Conservation (phyloP, 1,284 basidiomycete genomes). For the Trichosporon sp. region DNA sequence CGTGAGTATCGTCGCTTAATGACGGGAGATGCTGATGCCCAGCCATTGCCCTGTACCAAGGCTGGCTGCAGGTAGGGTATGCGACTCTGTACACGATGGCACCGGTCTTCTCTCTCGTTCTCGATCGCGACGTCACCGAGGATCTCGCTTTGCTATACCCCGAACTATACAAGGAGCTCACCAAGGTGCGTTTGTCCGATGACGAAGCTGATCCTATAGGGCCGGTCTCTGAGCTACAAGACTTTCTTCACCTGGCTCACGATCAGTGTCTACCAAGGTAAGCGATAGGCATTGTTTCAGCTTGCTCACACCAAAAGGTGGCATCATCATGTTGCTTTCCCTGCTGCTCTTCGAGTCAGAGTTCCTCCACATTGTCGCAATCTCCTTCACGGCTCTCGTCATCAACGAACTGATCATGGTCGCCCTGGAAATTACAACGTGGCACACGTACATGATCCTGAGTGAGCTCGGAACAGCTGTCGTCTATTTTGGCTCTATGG, state of each 20-base stretch:
- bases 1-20: constrained; percentile 51
- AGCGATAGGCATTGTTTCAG: constrained; percentile 16
- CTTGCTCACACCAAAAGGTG: constrained; percentile 55
- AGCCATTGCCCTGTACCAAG: constrained; percentile 93
- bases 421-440: constrained; percentile 92
- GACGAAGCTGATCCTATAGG: constrained; percentile 52
- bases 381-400: constrained; percentile 93
- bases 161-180: constrained; percentile 95
- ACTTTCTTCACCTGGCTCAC: constrained; percentile 98
- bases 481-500: constrained; percentile 86
- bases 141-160: constrained; percentile 93
- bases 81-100: constrained; percentile 98
- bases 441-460: constrained; percentile 95
- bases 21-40: constrained; percentile 43
- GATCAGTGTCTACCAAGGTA: constrained; percentile 96
- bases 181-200: constrained; percentile 59
- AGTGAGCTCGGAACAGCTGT: constrained; percentile 83
- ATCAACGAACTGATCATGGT: constrained; percentile 99
- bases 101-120: constrained; percentile 91
- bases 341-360: constrained; percentile 95
- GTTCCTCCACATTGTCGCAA: constrained; percentile 95
- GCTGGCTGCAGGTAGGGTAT: constrained; percentile 97
- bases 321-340: constrained; percentile 97
- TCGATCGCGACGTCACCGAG: constrained; percentile 93
- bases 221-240: constrained; percentile 85